These are phyloP conservation scores for Aspergillus tamarii DNA, from an alignment of 2,329 filamentous ascomycete genomes.

Conservation along the genomic window DNA sequence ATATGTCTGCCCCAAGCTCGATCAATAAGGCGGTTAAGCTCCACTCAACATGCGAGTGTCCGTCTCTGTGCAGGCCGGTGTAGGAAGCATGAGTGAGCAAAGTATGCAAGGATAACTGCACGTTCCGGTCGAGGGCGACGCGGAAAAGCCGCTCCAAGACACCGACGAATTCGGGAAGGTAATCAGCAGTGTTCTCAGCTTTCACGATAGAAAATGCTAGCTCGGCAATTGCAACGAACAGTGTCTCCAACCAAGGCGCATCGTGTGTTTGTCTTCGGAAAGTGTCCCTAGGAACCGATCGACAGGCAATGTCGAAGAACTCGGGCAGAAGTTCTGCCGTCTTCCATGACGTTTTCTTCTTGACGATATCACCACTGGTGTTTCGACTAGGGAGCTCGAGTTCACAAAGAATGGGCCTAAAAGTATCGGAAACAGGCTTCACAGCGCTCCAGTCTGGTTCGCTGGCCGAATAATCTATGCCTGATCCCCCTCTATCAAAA, in stretches of 20 bases:
- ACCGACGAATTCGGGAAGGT: constrained; percentile 34
- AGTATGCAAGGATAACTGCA: constrained; percentile 45
- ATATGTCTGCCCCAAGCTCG: constrained; percentile 46
- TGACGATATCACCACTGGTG: constrained; percentile 4
- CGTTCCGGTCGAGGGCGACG: constrained; percentile 41
- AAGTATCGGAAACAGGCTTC: constrained; percentile 40
- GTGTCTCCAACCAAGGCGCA: constrained; percentile 53
- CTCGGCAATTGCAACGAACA: constrained; percentile 50
- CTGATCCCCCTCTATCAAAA: constrained; percentile 37
- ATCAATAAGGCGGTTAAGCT: constrained; percentile 45
- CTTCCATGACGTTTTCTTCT: constrained; percentile 29
- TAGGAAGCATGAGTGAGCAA: constrained; percentile 46
- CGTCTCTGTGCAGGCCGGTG: constrained; percentile 42
- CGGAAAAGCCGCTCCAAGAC: constrained; percentile 44
- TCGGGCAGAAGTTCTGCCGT: constrained; percentile 41
- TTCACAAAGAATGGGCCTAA: constrained; percentile 39
- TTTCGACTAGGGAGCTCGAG: constrained; percentile 17
- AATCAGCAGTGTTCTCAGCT: constrained; percentile 27
- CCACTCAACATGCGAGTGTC: constrained; percentile 42
- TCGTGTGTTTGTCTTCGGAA: constrained; percentile 50
- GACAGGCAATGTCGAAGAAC: constrained; percentile 51
- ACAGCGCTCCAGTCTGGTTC: constrained; percentile 39
- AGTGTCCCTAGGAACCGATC: constrained; percentile 48
- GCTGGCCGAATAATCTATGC: constrained; percentile 38
- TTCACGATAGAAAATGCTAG: constrained; percentile 41